Percentiles rank a stretch among this genome's conserved stretches.
Conservation (phyloP, 306 rosid species). For the Cyclanthera cordifolia region DNA sequence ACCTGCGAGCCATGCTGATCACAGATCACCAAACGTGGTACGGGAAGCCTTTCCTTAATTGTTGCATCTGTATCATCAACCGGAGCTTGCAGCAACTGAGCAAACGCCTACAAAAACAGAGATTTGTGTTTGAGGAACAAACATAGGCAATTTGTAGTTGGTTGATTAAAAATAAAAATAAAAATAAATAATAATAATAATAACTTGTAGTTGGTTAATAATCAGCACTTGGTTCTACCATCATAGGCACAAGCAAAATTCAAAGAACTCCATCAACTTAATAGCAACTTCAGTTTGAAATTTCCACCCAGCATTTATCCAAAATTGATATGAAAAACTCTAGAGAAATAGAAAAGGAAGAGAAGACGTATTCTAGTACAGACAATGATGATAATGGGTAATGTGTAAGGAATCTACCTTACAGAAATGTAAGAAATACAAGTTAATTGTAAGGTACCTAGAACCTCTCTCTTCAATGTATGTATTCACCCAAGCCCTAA, state of each 20-base stretch:
- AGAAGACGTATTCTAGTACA: not conserved
- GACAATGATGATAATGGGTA: not conserved
- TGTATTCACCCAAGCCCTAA: too few species aligned
- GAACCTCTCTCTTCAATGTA: too few species aligned
- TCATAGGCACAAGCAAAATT: not conserved
- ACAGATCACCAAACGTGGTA: conserved; percentile 87
- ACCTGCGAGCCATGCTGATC: conserved; percentile 99
- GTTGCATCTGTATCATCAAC: conserved; percentile 60
- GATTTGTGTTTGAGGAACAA: not conserved
- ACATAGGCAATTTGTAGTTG: not conserved
- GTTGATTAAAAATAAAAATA: too few species aligned
- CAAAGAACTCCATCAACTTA: not conserved
- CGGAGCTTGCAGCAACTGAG: conserved; percentile 80
- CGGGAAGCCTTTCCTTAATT: conserved; percentile 84
- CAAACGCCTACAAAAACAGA: conserved; percentile 57
- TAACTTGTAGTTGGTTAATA: too few species aligned
- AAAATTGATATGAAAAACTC: not conserved
- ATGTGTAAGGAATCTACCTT: too few species aligned
- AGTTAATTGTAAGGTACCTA: too few species aligned
- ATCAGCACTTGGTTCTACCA: not conserved
- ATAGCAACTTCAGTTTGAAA: not conserved
- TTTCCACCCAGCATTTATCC: not conserved
- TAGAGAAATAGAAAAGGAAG: not conserved
- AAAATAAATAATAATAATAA: too few species aligned
- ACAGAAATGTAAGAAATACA: too few species aligned